phyloP scores from a whole-genome alignment of 345 rosid species.

The Physaria fendleri region DNA sequence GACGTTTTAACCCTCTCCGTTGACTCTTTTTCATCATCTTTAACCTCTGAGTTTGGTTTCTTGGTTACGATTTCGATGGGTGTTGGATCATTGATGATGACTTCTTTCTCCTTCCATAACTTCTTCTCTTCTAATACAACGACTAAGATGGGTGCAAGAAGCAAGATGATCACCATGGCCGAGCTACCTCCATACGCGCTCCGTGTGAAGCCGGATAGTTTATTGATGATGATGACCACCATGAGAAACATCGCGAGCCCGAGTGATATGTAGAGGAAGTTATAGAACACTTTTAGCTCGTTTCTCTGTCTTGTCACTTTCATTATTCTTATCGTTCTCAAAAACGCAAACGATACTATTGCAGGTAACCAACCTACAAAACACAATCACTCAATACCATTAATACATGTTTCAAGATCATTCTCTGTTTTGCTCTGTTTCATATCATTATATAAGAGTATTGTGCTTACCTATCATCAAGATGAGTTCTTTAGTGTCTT shows the following conservation, averaged over 20 bases:
- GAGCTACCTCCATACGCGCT: conserved; percentile 37
- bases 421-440: conserved; percentile 10
- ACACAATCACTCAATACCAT: conserved; percentile 1
- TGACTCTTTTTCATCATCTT: not conserved
- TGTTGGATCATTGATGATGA: conserved; percentile 20
- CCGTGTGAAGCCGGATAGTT: conserved; percentile 31
- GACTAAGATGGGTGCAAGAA: conserved; percentile 36
- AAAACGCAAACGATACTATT: conserved; percentile 37
- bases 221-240: conserved; percentile 35
- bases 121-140: conserved; percentile 40
- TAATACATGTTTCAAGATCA: not conserved
- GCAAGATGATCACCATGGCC: conserved; percentile 27
- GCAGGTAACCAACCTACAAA: conserved; percentile 41
- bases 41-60: conserved; percentile 1
- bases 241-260: conserved; percentile 46
- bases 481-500: conserved; percentile 35
- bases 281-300: conserved; percentile 41
- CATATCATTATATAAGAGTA: not conserved
- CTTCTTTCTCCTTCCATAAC: conserved; percentile 27
- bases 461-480: conserved; percentile 33
- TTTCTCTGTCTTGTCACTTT: conserved; percentile 28
- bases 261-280: conserved; percentile 40
- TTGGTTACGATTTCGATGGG: conserved; percentile 30
- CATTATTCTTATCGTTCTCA: conserved; percentile 37
- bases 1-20: conserved; percentile 14